These are phyloP conservation scores for Neonectria faginata DNA, from an alignment of 2,329 filamentous ascomycete genomes.

Conservation along the genomic window DNA sequence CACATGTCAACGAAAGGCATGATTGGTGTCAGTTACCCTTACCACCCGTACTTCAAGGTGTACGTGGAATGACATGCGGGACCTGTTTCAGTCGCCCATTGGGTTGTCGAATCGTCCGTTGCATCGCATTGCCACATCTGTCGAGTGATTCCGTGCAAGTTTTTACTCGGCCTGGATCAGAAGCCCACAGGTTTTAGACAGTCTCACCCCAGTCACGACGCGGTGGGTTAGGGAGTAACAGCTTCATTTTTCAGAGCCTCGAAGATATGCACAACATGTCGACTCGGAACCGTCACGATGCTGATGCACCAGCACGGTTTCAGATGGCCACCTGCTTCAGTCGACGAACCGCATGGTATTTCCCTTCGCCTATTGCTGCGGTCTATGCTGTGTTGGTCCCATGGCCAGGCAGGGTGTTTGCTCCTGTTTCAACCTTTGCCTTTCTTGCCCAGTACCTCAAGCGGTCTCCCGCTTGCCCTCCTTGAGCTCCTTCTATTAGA, in stretches of 20 bases:
- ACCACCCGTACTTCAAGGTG: not conserved
- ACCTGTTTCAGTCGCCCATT: not conserved
- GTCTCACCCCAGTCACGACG: not conserved
- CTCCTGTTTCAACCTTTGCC: conserved; percentile 40
- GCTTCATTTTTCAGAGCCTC: conserved; percentile 29
- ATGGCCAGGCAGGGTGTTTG: conserved; percentile 38
- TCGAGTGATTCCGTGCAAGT: too few species aligned
- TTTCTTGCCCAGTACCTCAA: conserved; percentile 60
- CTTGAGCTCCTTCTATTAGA: conserved; percentile 89
- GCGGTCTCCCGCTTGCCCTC: conserved; percentile 93
- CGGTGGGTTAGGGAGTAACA: not conserved
- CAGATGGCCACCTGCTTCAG: conserved; percentile 32
- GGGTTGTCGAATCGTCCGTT: not conserved
- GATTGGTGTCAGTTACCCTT: not conserved
- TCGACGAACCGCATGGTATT: conserved; percentile 41
- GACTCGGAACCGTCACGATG: conserved; percentile 39
- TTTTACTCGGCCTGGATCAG: not conserved
- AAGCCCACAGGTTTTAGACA: not conserved
- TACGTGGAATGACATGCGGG: not conserved
- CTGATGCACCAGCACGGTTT: conserved; percentile 28
- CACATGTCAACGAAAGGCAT: not conserved
- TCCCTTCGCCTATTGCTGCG: conserved; percentile 43
- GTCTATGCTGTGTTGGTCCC: conserved; percentile 40
- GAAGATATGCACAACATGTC: conserved; percentile 34
- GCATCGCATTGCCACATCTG: not conserved